A percentile compares a stretch with the other conserved stretches of the same genome.
Evolutionary conservation across 2,329 filamentous ascomycete genomes (phyloP).

Genomic region (Colletotrichum tanaceti): DNA sequence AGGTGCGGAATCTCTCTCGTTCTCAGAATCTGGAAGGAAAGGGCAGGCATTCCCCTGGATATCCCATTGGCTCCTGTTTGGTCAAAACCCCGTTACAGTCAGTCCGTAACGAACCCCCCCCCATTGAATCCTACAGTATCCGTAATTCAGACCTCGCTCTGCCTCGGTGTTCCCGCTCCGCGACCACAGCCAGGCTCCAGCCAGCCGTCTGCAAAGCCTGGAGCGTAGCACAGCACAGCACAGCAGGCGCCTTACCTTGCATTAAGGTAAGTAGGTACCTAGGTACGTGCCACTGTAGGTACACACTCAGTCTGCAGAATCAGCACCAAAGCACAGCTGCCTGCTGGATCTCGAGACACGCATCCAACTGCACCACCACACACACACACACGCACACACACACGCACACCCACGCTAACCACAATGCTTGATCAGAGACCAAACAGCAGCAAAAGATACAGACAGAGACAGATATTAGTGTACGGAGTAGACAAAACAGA

Average conservation of each 20-base stretch:
- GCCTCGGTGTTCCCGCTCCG: slow-evolving; percentile 26
- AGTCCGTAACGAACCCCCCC: too few species aligned
- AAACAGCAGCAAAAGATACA: too few species aligned
- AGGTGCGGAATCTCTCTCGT: neutral
- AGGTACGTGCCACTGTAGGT: neutral
- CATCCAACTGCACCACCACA: slow-evolving; percentile 3
- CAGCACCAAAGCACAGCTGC: slow-evolving; percentile 10
- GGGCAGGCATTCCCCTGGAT: neutral
- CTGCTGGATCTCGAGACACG: slow-evolving; percentile 31
- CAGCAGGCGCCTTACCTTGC: neutral
- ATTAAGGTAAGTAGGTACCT: too few species aligned
- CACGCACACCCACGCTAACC: too few species aligned
- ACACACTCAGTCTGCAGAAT: slow-evolving; percentile 1
- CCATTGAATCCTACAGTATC: neutral
- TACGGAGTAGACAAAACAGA: too few species aligned
- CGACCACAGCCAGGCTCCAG: slow-evolving; percentile 4
- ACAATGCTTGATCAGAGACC: too few species aligned
- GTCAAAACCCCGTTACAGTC: neutral
- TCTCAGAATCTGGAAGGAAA: too few species aligned
- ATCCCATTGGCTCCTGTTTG: neutral
- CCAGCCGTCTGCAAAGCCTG: neutral
- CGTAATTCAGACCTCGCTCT: slow-evolving; percentile 11
- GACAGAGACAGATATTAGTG: neutral
- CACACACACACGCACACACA: neutral
- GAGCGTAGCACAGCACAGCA: neutral